Evolutionary conservation across 176 grass and related monocot species (phyloP).

Genomic region (barley (Hordeum vulgare)): MorexV3_pseudomolecules_assembly NC_058520.1:143103966-143104465

Average conservation of each 20-base stretch:
- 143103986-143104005: too few relatives aligned
- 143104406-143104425: too few relatives aligned
- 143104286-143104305: background rate
- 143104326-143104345: too few relatives aligned
- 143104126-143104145: fast-evolving
- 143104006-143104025: background rate
- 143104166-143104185: background rate
- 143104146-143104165: background rate
- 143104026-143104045: too few relatives aligned
- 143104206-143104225: background rate
- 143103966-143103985: too few relatives aligned
- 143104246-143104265: background rate
- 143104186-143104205: background rate
- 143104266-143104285: background rate
- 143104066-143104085: background rate
- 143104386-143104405: too few relatives aligned
- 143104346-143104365: too few relatives aligned
- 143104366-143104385: too few relatives aligned
- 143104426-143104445: too few relatives aligned
- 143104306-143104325: too few relatives aligned
- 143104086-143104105: background rate
- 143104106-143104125: background rate
- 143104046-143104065: background rate
- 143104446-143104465: too few relatives aligned
- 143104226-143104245: background rate